Percentiles rank a stretch among this genome's conserved stretches.
These are phyloP conservation scores for Hypoxylon sp. DNA, from an alignment of 2,329 filamentous ascomycete genomes.

Conservation along the genomic window DNA sequence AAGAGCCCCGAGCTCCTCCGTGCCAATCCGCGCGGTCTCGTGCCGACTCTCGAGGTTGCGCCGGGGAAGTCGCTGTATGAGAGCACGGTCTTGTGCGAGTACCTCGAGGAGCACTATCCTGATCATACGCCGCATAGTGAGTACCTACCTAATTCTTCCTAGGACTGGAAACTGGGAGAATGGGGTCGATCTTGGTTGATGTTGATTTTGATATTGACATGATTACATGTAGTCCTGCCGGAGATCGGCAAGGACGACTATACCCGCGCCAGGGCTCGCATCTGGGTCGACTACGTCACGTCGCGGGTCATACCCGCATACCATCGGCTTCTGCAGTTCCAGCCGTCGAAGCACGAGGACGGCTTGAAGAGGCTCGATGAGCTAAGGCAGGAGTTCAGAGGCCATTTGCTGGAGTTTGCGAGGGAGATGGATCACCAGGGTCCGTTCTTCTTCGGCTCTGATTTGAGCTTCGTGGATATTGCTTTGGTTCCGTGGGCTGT, in stretches of 20 bases:
- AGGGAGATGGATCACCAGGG: constrained; percentile 69
- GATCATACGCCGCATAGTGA: constrained; percentile 51
- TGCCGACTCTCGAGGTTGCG: constrained; percentile 75
- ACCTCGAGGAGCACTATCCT: constrained; percentile 79
- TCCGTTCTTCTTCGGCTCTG: constrained; percentile 76
- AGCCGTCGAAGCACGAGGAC: constrained; percentile 58
- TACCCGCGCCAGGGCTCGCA: constrained; percentile 73
- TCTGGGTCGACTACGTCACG: constrained; percentile 82
- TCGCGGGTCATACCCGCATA: constrained; percentile 77
- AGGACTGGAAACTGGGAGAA: not conserved
- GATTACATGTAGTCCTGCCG: constrained; percentile 41
- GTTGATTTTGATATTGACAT: not conserved
- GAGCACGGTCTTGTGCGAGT: constrained; percentile 80
- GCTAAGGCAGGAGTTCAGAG: constrained; percentile 70
- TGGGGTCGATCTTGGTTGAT: not conserved
- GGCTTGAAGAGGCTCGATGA: constrained; percentile 62
- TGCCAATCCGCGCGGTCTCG: constrained; percentile 81
- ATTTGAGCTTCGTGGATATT: constrained; percentile 77
- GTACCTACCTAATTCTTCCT: constrained; percentile 60
- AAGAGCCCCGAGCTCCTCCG: constrained; percentile 77
- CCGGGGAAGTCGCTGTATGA: constrained; percentile 77
- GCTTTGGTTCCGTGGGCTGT: constrained; percentile 80
- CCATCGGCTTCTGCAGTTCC: constrained; percentile 74
- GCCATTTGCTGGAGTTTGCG: constrained; percentile 71
- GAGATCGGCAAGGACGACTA: constrained; percentile 65